Conservation (phyloP, 2,329 filamentous ascomycete genomes). For the Xylariales sp. region DNA sequence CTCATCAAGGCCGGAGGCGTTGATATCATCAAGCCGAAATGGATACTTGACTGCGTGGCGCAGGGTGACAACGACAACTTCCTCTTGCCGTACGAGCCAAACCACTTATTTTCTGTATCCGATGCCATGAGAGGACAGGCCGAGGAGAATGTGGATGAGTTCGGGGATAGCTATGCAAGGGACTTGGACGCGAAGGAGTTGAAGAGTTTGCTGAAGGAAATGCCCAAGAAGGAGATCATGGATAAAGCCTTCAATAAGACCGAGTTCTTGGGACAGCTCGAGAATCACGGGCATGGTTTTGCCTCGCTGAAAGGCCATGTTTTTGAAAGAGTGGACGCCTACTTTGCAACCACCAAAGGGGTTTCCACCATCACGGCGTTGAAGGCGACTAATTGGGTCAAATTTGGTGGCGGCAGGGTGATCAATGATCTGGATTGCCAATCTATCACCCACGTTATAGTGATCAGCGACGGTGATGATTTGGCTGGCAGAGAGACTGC, state of each 20-base stretch:
- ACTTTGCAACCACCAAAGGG: constrained; percentile 30
- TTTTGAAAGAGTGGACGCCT: constrained; percentile 43
- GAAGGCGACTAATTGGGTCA: constrained; percentile 52
- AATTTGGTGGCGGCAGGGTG: constrained; percentile 65
- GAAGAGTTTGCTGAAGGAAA: constrained; percentile 40
- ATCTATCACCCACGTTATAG: constrained; percentile 67
- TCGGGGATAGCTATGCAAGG: constrained; percentile 77
- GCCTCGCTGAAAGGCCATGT: constrained; percentile 45
- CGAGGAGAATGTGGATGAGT: constrained; percentile 64
- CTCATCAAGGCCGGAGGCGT: constrained; percentile 67
- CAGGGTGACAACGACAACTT: constrained; percentile 39
- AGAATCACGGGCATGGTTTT: constrained; percentile 51
- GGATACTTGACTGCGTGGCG: constrained; percentile 78
- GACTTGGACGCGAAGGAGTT: constrained; percentile 64
- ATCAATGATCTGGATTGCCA: constrained; percentile 44
- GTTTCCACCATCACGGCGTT: constrained; percentile 29
- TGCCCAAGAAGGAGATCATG: constrained; percentile 43
- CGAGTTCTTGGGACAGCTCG: constrained; percentile 50
- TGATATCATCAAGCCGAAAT: constrained; percentile 72
- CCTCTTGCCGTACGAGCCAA: constrained; percentile 56
- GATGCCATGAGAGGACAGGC: constrained; percentile 51
- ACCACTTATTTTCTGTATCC: constrained; percentile 69
- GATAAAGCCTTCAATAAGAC: constrained; percentile 36
- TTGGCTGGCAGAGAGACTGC: constrained; percentile 28
- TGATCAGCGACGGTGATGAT: constrained; percentile 43